A percentile compares a stretch with the other conserved stretches of the same genome.
Conservation (phyloP, 2,329 filamentous ascomycete genomes). For the Colletotrichum horii region DNA sequence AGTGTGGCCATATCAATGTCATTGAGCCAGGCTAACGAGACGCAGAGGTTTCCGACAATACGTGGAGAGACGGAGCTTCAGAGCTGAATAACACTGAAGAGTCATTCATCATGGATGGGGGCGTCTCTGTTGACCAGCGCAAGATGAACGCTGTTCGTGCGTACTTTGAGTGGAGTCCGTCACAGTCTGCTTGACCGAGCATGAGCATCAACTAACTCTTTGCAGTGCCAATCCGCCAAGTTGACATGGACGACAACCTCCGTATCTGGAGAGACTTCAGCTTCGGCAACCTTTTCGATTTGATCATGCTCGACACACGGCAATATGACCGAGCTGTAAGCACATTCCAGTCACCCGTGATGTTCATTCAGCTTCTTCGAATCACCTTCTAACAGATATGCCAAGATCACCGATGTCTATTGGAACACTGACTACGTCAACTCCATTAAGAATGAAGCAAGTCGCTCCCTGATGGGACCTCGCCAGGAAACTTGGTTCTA, state of each 20-base stretch:
- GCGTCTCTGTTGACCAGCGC: conserved; percentile 71
- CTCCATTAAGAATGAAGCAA: conserved; percentile 67
- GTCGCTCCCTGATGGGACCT: conserved; percentile 72
- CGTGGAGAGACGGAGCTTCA: conserved; percentile 65
- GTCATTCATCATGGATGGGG: conserved; percentile 64
- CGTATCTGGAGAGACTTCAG: conserved; percentile 72
- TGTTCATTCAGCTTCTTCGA: neutral
- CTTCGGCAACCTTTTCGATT: conserved; percentile 68
- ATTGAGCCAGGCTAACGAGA: conserved; percentile 24
- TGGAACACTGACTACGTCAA: conserved; percentile 69
- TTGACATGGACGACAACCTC: conserved; percentile 72
- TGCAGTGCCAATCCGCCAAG: conserved; percentile 43
- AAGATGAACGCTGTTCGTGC: conserved; percentile 77
- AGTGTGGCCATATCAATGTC: conserved; percentile 33
- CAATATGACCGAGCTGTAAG: conserved; percentile 63
- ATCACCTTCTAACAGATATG: neutral
- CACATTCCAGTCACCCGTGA: neutral
- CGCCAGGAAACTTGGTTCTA: conserved; percentile 81
- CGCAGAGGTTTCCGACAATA: conserved; percentile 63
- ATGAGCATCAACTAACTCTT: neutral
- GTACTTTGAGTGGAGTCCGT: conserved; percentile 66
- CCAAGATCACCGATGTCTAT: conserved; percentile 38
- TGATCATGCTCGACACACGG: conserved; percentile 73
- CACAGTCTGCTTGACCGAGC: too few species aligned
- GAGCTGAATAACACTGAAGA: conserved; percentile 70